Conservation (phyloP, 2,329 filamentous ascomycete genomes). For the Venturia aucupariae region DNA sequence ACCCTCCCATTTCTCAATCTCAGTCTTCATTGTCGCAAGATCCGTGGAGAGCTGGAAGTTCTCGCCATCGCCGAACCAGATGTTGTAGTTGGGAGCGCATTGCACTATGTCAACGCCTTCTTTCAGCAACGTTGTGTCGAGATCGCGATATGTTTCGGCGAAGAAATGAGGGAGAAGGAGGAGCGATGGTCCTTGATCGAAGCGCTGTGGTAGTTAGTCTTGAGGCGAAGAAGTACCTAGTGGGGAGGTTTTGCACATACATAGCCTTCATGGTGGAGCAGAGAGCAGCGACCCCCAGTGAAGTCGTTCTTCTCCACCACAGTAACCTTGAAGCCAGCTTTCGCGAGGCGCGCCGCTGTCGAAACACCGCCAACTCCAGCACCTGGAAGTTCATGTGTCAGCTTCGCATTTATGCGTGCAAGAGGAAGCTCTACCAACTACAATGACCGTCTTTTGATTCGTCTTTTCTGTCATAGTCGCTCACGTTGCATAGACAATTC, state of each 20-base stretch:
- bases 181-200: slow-evolving; percentile 69
- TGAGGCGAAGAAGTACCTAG: slow-evolving; percentile 1
- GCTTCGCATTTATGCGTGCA: not conserved
- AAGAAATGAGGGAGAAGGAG: slow-evolving; percentile 64
- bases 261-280: slow-evolving; percentile 52
- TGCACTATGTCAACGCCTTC: slow-evolving; percentile 61
- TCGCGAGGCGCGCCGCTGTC: slow-evolving; percentile 62
- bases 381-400: slow-evolving; percentile 31
- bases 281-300: slow-evolving; percentile 61
- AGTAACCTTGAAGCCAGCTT: slow-evolving; percentile 61
- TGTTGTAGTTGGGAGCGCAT: slow-evolving; percentile 66
- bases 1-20: slow-evolving; percentile 66
- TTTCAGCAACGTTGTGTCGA: slow-evolving; percentile 54
- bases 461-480: slow-evolving; percentile 1
- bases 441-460: not conserved
- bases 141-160: slow-evolving; percentile 57
- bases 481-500: not conserved
- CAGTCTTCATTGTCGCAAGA: slow-evolving; percentile 57
- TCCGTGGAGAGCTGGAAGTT: slow-evolving; percentile 58
- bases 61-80: slow-evolving; percentile 63
- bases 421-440: not conserved
- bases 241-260: slow-evolving; percentile 39
- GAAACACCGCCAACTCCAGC: slow-evolving; percentile 64
- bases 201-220: slow-evolving; percentile 37
- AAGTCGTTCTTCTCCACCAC: slow-evolving; percentile 70